These are phyloP conservation scores for Schizopora paradoxa DNA, from an alignment of 1,284 basidiomycete genomes.

Conservation along the genomic window DNA sequence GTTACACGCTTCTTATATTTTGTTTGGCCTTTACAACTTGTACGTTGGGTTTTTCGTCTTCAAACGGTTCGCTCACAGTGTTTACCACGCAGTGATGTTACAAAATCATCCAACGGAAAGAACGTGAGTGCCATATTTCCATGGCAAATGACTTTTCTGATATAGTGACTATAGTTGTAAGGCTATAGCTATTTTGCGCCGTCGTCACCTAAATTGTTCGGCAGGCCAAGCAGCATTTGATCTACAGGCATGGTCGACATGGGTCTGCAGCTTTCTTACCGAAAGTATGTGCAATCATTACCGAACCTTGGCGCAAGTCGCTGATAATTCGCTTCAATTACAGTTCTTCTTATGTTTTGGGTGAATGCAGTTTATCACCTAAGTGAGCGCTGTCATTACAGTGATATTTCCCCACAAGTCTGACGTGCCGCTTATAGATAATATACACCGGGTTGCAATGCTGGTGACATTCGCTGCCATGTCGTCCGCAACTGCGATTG, in stretches of 20 bases:
- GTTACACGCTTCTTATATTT: too few species aligned
- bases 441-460: background rate
- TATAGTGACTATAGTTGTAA: too few species aligned
- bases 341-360: slow-evolving; percentile 7
- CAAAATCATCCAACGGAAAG: too few species aligned
- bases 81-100: too few species aligned
- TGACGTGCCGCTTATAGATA: background rate
- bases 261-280: slow-evolving; percentile 2
- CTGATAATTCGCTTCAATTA: background rate
- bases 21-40: too few species aligned
- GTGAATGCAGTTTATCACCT: slow-evolving; percentile 3
- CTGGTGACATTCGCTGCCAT: background rate
- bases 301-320: background rate
- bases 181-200: too few species aligned
- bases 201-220: too few species aligned
- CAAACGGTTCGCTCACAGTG: too few species aligned
- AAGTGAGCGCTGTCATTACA: background rate
- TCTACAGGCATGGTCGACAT: slow-evolving; percentile 7
- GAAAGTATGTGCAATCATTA: slow-evolving; percentile 1
- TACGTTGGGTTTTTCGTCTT: too few species aligned
- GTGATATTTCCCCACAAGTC: background rate
- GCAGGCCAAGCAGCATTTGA: slow-evolving; percentile 6
- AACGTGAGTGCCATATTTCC: too few species aligned
- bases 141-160: too few species aligned
- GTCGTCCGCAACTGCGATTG: background rate